Evolutionary conservation across 176 grass and related monocot species (phyloP), one percentile per base, ranked within the genome.

Genomic region (Musa schizocarpa): DNA sequence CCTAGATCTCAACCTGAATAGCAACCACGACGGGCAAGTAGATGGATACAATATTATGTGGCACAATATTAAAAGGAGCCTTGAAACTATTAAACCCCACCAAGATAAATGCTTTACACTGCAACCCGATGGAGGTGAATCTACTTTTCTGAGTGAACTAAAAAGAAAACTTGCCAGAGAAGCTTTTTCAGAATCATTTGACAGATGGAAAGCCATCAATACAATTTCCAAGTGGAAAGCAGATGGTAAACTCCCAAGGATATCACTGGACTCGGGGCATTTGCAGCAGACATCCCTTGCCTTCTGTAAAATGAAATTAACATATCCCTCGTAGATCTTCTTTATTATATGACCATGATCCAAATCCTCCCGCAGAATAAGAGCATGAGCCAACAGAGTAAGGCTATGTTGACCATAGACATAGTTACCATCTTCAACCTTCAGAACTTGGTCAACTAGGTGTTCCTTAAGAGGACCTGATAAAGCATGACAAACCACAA

Each of bases 221-320:
- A 98, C 68, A 83, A 98, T 91, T 83, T 93, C 94, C 80, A 93
- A 85, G 75, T 93, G 94, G 73, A 98, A 98, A 23, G 86, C 75
- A 84, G 86, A 85, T 75, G 90, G 90, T 70, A 98, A 82, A 80
- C 51, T 83, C 65, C 69, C 76, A 55, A 76, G 88, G 58, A 93
- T 87, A 83, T 87, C 82, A 56, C 69, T 86, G 69, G 85, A 53
- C 72, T 84, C 80, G 23, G 86, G 23, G 19, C 27, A 17, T 70
- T 16, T 82, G 68, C 82, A 76, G 78, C 70, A 80, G 52, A 72
- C 83, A 78, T 85, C 68, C 75, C 80, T 83, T 88, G 77, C 84
- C 78, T 93, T 93, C 72, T 82, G 81, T 69, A 81, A 22, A 80
- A 98, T 80, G 81, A 87, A 85, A 78, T 26, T 79, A 66, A 85